phyloP scores from a whole-genome alignment of 148 eudicot genomes.

The Heliamphora exappendiculata region DNA sequence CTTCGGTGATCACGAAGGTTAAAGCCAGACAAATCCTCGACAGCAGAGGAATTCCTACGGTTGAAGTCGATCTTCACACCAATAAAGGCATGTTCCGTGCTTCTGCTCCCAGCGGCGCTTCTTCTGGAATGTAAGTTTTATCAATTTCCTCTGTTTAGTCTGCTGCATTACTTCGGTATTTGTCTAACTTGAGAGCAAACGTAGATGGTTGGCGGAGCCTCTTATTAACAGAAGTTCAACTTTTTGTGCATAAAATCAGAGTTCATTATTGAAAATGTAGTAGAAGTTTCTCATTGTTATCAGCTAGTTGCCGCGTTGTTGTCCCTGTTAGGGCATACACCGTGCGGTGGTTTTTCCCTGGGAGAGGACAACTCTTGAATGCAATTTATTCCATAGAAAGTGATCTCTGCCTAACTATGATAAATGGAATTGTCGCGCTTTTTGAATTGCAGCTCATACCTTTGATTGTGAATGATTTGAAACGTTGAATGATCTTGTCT shows the following conservation, averaged over 20 bases:
- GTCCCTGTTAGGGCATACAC: background rate
- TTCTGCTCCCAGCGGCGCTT: slow-evolving; percentile 74
- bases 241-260: background rate
- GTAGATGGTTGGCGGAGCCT: background rate
- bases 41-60: slow-evolving; percentile 94
- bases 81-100: slow-evolving; percentile 91
- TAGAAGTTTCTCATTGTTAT: background rate
- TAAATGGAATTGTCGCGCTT: background rate
- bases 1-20: slow-evolving; percentile 85
- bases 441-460: background rate
- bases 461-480: background rate
- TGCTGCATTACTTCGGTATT: background rate
- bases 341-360: background rate
- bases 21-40: slow-evolving; percentile 91
- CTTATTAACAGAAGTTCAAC: background rate
- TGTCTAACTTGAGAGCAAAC: background rate
- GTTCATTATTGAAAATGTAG: background rate
- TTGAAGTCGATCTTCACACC: slow-evolving; percentile 83
- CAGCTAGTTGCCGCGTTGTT: background rate
- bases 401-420: background rate
- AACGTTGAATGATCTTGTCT: background rate
- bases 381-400: background rate
- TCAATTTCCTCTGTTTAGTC: background rate
- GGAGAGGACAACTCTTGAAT: background rate
- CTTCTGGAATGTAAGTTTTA: slow-evolving; percentile 65